Base-by-base conservation (phyloP, 2,329 filamentous ascomycete genomes). In the Penicillium fuscoglaucum region DNA sequence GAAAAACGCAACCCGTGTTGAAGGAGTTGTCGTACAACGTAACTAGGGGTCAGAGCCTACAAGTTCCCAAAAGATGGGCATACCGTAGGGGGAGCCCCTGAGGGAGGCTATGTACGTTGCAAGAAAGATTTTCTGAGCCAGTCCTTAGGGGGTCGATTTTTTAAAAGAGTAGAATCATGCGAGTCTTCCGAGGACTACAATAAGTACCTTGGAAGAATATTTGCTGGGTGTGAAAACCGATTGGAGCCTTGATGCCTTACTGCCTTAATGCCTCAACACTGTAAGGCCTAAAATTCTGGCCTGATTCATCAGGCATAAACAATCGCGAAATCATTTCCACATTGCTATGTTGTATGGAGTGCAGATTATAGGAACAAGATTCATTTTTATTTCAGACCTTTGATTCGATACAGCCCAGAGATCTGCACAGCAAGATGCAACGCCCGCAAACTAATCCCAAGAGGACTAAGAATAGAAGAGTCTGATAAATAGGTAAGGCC, bases 41-140 rank as follows among this genome's bases (percentile, higher is more conserved):
- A 21, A 21, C 19, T 21, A 37, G 51, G 51, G 51, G 40, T 26
- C 28, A 28, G 29, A 35, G 21, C 7, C 10, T 37, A 13, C 6
- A 5, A 37, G 7, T 17, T 53, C 40, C 40, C 8, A 9, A 28
- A 28, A 28, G 9, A 9, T 46, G 17, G 40, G 50, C 50, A 52
- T 52, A 52, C 50, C 50, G 12, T 12, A 52, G 40, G 50, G 40
- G 21, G 10, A 45, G 7, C 50, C 40, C 51, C 21, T 53, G 12
- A 35, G 29, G 10, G 9, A 29, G 50, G 39, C 28, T 46, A 21
- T 37, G 21, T 19, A 17, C 1, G 9, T 48, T n/a, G 19, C 3
- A 24, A 46, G 40, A 35, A 12, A 10, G 1, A 21, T 13, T n/a
- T 9, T 28, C 12, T 7, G 1, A 21, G 19, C 28, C 10, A 35